Evolutionary conservation across 2,329 filamentous ascomycete species (phyloP).

Genomic region (Penicillium sp.): DNA sequence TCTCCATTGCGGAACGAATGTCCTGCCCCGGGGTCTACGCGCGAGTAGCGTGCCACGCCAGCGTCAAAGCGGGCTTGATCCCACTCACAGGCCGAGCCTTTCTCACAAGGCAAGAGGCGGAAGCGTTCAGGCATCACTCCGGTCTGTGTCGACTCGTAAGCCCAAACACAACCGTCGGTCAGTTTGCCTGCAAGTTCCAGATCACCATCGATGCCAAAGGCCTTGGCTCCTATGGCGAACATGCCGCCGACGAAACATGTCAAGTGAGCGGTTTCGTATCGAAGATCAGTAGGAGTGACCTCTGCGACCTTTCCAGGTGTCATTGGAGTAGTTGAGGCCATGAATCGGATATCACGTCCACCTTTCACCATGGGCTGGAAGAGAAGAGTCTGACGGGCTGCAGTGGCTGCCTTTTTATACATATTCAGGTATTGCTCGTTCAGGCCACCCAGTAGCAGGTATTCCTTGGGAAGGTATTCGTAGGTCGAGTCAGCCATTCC

Average conservation of each 20-base stretch:
- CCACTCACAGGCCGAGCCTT: conserved; percentile 43
- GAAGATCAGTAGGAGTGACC: conserved; percentile 23
- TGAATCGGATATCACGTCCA: conserved; percentile 35
- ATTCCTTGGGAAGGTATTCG: conserved; percentile 45
- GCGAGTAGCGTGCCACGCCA: conserved; percentile 38
- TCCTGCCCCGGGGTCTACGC: conserved; percentile 33
- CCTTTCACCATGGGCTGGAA: conserved; percentile 41
- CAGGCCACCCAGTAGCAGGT: conserved; percentile 40
- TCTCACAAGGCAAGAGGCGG: conserved; percentile 45
- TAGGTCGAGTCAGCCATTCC: conserved; percentile 43
- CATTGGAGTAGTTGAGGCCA: conserved; percentile 26
- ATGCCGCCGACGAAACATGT: conserved; percentile 55
- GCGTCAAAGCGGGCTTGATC: conserved; percentile 34
- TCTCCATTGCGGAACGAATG: conserved; percentile 22
- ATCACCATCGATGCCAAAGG: conserved; percentile 49
- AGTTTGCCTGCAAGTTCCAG: conserved; percentile 50
- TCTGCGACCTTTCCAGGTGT: conserved; percentile 16
- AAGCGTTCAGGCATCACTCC: conserved; percentile 57
- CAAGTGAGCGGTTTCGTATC: conserved; percentile 50
- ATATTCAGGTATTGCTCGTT: conserved; percentile 37
- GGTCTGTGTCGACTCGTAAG: conserved; percentile 48
- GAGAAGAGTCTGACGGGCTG: conserved; percentile 35
- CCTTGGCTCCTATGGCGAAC: conserved; percentile 52
- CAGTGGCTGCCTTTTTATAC: conserved; percentile 37
- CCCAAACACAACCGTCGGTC: conserved; percentile 56